Conservation (phyloP, 768 basidiomycete genomes). For the Suillus plorans region DNA sequence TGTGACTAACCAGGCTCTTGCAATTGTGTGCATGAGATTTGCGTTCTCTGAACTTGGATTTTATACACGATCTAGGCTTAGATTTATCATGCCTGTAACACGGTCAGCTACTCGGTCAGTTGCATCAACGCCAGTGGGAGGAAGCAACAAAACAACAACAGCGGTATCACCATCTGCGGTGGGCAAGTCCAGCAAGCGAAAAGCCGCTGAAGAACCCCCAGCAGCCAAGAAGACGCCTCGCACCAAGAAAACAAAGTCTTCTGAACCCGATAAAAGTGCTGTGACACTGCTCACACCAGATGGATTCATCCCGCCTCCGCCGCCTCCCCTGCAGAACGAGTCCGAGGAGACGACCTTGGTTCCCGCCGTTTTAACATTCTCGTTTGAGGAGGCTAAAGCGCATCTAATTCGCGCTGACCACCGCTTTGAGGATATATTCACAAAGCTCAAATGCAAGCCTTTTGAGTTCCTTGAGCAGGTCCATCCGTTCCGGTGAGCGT, state of each 20-base stretch:
- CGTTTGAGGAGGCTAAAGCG: slow-evolving; percentile 70
- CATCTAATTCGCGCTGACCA: slow-evolving; percentile 68
- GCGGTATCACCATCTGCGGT: not conserved
- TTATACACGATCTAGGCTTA: not conserved
- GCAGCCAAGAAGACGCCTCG: slow-evolving; percentile 4
- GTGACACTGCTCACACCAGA: not conserved
- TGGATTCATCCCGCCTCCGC: slow-evolving; percentile 4
- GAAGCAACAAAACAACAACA: slow-evolving; percentile 9
- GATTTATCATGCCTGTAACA: slow-evolving; percentile 34
- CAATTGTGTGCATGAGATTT: not conserved
- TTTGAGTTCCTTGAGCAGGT: slow-evolving; percentile 72
- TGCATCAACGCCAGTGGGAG: not conserved
- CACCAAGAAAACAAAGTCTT: slow-evolving; percentile 8
- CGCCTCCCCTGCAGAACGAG: slow-evolving; percentile 6
- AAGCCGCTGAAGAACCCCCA: slow-evolving; percentile 10
- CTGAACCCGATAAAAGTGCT: not conserved
- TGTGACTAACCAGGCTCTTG: not conserved
- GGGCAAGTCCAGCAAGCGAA: slow-evolving; percentile 19
- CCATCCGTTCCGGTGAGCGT: slow-evolving; percentile 77
- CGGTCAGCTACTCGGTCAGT: slow-evolving; percentile 30
- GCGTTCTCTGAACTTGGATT: not conserved
- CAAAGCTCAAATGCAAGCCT: slow-evolving; percentile 66
- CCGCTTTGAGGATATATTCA: slow-evolving; percentile 72
- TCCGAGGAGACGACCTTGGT: slow-evolving; percentile 39
- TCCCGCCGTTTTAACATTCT: slow-evolving; percentile 72